phyloP scores from a whole-genome alignment of 129 eudicot genomes.

The Flaveria ramosissima region DNA sequence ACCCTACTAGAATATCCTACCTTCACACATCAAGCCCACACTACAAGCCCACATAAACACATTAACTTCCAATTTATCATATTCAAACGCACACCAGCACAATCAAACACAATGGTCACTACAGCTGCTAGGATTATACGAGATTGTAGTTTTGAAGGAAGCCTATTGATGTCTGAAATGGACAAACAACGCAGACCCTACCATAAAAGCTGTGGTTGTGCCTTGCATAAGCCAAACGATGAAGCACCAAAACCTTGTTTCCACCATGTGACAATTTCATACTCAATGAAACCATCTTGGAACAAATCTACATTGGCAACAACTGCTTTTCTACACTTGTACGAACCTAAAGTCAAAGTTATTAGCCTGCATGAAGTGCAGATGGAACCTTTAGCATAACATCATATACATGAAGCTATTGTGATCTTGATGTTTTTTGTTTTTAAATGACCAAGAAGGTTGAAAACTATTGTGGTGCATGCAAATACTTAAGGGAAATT shows the following conservation, averaged over 20 bases:
- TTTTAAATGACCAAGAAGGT: not conserved
- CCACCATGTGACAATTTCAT: constrained; percentile 31
- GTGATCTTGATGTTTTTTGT: not conserved
- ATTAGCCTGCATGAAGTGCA: not conserved
- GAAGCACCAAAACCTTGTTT: not conserved
- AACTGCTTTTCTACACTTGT: constrained; percentile 22
- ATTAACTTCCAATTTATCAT: not conserved
- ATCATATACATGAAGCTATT: not conserved
- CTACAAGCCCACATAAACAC: not conserved
- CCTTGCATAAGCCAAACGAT: constrained; percentile 11
- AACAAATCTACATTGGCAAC: constrained; percentile 18
- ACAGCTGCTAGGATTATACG: not conserved
- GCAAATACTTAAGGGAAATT: too few relatives aligned
- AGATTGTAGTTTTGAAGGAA: constrained; percentile 5
- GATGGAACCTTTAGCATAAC: not conserved
- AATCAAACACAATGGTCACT: constrained; percentile 12
- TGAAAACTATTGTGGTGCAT: not conserved
- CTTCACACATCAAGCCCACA: not conserved
- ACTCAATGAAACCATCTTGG: constrained; percentile 26
- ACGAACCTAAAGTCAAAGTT: not conserved
- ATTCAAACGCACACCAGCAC: not conserved
- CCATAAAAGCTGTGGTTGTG: constrained; percentile 23
- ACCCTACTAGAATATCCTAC: not conserved
- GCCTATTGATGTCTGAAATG: not conserved
- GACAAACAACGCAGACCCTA: constrained; percentile 20